Evolutionary conservation across 1,139 yeast genomes (phyloP).

Genomic region (Debaryomyces psychrophilus): DNA sequence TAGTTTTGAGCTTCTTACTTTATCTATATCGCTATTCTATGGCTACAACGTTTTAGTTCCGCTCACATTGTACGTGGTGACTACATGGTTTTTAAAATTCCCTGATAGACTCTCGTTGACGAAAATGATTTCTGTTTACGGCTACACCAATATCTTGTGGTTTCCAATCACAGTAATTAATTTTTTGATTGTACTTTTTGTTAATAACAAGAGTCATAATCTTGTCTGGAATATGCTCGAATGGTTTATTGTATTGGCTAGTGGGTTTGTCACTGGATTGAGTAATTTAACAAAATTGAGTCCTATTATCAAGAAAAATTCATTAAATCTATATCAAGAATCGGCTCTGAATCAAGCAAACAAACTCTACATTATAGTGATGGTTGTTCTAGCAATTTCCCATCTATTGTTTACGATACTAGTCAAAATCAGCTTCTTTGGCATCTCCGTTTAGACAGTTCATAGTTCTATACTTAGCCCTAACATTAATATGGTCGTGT

Average conservation of each 20-base stretch:
- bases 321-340: conserved; percentile 32
- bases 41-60: conserved; percentile 76
- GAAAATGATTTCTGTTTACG: conserved; percentile 62
- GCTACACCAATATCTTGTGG: conserved; percentile 81
- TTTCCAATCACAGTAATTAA: conserved; percentile 70
- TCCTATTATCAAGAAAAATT: conserved; percentile 42
- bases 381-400: conserved; percentile 35
- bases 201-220: conserved; percentile 40
- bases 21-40: conserved; percentile 67
- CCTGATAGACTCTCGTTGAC: conserved; percentile 44
- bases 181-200: conserved; percentile 48
- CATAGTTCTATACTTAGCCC: conserved; percentile 9
- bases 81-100: conserved; percentile 49
- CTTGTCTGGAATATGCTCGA: conserved; percentile 40
- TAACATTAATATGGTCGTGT: conserved; percentile 9
- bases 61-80: conserved; percentile 47
- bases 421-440: conserved; percentile 56
- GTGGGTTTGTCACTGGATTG: conserved; percentile 52
- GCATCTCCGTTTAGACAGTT: conserved; percentile 23
- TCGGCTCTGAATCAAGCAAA: conserved; percentile 24
- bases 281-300: conserved; percentile 49
- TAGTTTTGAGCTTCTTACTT: conserved; percentile 62
- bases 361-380: conserved; percentile 22
- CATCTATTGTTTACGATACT: conserved; percentile 49
- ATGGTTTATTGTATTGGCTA: conserved; percentile 51